Percentiles rank a stretch among this genome's conserved stretches.
phyloP scores from a whole-genome alignment of 106 monocot species.

The Dioscorea dumetorum region DNA sequence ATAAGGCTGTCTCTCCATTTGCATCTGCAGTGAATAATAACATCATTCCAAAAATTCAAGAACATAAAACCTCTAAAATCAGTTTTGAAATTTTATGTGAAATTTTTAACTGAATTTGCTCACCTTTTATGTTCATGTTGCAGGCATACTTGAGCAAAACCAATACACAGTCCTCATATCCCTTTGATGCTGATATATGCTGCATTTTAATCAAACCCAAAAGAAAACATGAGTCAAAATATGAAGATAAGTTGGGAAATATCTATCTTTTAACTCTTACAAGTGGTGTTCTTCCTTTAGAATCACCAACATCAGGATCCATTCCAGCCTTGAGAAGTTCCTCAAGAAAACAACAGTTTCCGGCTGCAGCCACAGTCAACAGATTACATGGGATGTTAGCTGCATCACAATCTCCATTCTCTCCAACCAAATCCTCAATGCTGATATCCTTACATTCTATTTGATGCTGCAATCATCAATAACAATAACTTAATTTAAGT shows the following conservation, averaged over 20 bases:
- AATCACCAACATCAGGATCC: constrained; percentile 79
- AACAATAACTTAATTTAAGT: neutral
- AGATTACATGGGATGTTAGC: constrained; percentile 51
- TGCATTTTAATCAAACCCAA: constrained; percentile 6
- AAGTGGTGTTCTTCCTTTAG: constrained; percentile 87
- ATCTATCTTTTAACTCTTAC: constrained; percentile 20
- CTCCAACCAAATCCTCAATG: constrained; percentile 48
- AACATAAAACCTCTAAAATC: neutral
- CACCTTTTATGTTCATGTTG: constrained; percentile 67
- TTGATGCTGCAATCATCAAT: constrained; percentile 48
- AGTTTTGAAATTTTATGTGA: neutral
- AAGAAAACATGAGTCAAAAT: neutral
- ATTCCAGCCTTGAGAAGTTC: constrained; percentile 77
- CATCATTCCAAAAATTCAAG: neutral
- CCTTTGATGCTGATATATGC: constrained; percentile 82
- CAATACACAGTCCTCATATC: constrained; percentile 69
- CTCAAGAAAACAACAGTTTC: constrained; percentile 68
- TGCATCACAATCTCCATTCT: constrained; percentile 28
- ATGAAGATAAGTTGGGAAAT: neutral
- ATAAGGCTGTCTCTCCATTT: constrained; percentile 73
- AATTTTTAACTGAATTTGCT: neutral
- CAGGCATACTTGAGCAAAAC: constrained; percentile 64
- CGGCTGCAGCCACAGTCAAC: constrained; percentile 60
- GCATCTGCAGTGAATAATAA: constrained; percentile 37
- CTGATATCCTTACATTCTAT: constrained; percentile 48